Base-by-base conservation (phyloP, 257 asterid genomes). In the Asclepias syriaca region DNA sequence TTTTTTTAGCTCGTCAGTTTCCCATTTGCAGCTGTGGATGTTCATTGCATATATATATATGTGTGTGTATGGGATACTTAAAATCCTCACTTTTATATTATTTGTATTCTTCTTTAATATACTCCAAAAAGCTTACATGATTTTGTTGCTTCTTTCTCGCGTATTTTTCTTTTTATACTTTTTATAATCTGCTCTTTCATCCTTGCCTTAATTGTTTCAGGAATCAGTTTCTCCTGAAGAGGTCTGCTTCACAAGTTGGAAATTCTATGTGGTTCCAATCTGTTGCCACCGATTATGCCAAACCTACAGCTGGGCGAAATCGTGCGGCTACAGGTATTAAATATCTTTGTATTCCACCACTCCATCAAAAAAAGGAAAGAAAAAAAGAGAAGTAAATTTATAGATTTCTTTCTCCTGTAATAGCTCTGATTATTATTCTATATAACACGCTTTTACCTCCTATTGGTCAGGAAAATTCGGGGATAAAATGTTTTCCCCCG, bases 401-500 rank as follows among this genome's bases (percentile, higher is more conserved):
- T 71, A 49, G 57, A 11, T 4, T 34, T 45, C 54, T 19, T 21
- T 14, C 19, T 64, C 18, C 14, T 27, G 61, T 32, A 0, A 27
- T 21, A 19, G 7, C 27, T 24, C 39, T 29, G 3, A 34, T 32
- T 13, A 34, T 32, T 13, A 39, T 50, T 53, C 32, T 59, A 10
- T n/a, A 65, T 21, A n/a, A 32, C 57, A 46, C 57, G 27, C 24
- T 58, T 54, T 24, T 43, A 6, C 63, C 12, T 72, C 6, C 27
- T 43, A 66, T 46, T 53, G 18, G 69, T 66, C 67, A 78, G 83
- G 77, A 55, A 76, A 78, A 21, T 53, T 79, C 65, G 74, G 81
- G 59, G 85, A 73, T 51, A 84, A 61, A 73, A 72, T 87, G 68
- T 89, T 82, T 82, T 93, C 98, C 46, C 86, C 95, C 11, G 9